Conservation (phyloP, 257 asterid species). For the Fraxinus excelsior region DNA sequence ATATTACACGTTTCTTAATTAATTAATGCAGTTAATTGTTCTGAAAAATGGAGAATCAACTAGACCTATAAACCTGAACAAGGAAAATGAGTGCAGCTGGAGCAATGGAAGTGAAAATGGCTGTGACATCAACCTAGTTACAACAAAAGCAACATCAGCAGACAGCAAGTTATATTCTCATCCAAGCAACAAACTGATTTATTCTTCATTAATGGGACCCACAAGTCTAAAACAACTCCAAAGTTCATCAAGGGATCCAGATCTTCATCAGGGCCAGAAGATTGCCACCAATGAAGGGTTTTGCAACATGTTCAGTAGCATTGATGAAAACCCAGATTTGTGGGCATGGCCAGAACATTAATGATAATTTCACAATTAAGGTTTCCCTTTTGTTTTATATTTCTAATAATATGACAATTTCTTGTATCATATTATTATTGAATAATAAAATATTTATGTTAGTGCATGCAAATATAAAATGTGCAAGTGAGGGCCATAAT, state of each 20-base stretch:
- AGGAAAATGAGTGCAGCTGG: conserved; percentile 74
- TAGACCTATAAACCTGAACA: conserved; percentile 52
- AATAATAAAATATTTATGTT: conserved; percentile 44
- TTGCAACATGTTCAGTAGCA: conserved; percentile 55
- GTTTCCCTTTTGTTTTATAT: background rate
- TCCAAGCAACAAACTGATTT: conserved; percentile 25
- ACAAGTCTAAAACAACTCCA: conserved; percentile 41
- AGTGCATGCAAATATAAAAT: conserved; percentile 39
- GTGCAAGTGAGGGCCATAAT: conserved; percentile 42
- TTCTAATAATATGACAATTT: background rate
- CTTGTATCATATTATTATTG: conserved; percentile 13
- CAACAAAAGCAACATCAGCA: conserved; percentile 34
- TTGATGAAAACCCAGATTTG: conserved; percentile 62
- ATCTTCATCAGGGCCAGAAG: conserved; percentile 27
- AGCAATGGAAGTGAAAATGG: conserved; percentile 70
- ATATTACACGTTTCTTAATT: background rate
- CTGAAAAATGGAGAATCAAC: conserved; percentile 46
- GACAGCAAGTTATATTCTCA: conserved; percentile 36
- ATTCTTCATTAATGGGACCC: conserved; percentile 28
- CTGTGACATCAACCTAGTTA: conserved; percentile 54
- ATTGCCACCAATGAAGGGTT: conserved; percentile 47
- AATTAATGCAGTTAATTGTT: conserved; percentile 51
- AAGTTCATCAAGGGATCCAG: conserved; percentile 34
- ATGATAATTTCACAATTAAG: background rate
- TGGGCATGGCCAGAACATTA: conserved; percentile 81